A percentile compares a stretch with the other conserved stretches of the same genome.
Conservation (phyloP, 352 stramenopile genomes). For the Phytophthora vignae region DNA sequence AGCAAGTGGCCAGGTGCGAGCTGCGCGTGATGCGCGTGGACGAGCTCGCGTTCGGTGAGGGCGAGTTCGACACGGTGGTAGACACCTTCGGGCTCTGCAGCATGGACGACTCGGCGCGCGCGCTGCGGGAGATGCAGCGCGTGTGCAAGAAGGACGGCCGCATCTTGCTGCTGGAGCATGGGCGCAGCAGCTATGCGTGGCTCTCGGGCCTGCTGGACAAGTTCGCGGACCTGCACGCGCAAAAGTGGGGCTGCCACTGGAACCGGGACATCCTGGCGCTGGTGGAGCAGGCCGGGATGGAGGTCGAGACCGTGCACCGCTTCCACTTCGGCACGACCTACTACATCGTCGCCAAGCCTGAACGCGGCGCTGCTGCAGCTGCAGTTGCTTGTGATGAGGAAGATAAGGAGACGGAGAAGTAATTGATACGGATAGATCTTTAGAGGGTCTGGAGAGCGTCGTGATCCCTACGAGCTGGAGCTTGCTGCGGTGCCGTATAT, state of each 20-base stretch:
- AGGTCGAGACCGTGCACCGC: constrained; percentile 85
- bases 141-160: constrained; percentile 89
- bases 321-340: constrained; percentile 98
- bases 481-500: too few species aligned
- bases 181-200: constrained; percentile 89
- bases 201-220: constrained; percentile 94
- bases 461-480: too few species aligned
- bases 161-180: constrained; percentile 97
- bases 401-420: not conserved
- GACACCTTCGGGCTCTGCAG: constrained; percentile 97
- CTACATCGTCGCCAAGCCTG: constrained; percentile 81
- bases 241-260: constrained; percentile 97
- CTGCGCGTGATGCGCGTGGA: constrained; percentile 68
- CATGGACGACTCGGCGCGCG: constrained; percentile 93
- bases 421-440: not conserved
- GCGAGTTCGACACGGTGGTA: constrained; percentile 95
- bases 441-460: not conserved
- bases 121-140: constrained; percentile 93
- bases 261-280: constrained; percentile 95
- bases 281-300: constrained; percentile 82
- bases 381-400: not conserved
- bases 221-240: constrained; percentile 91
- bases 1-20: constrained; percentile 39
- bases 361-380: not conserved
- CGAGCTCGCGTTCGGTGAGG: constrained; percentile 68